These are phyloP conservation scores for Apiosordaria backusii DNA, from an alignment of 495 filamentous ascomycete genomes.

Conservation along the genomic window DNA sequence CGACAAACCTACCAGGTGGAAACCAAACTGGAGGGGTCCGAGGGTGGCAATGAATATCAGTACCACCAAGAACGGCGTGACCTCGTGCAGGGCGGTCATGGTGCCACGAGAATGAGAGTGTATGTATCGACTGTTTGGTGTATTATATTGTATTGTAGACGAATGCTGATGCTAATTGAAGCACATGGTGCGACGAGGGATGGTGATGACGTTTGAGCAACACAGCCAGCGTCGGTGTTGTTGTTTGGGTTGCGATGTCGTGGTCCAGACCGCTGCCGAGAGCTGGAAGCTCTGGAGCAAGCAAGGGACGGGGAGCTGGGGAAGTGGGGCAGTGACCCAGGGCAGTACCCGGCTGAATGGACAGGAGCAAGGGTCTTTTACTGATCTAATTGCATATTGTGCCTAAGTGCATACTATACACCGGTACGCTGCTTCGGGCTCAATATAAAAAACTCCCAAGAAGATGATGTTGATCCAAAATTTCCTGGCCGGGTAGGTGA, in stretches of 20 bases:
- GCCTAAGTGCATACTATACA: neutral
- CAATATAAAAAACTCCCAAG: too few species aligned
- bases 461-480: too few species aligned
- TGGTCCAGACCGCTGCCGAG: neutral
- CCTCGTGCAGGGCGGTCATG: slow-evolving; percentile 40
- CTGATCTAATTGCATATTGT: neutral
- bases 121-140: neutral
- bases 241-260: neutral
- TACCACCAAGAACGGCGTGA: slow-evolving; percentile 63
- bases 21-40: slow-evolving; percentile 90
- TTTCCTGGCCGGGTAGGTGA: too few species aligned
- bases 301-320: neutral
- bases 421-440: too few species aligned
- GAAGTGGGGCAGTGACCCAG: neutral
- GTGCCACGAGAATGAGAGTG: neutral
- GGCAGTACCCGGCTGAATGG: neutral
- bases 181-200: neutral
- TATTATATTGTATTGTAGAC: neutral
- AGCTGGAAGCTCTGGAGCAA: neutral
- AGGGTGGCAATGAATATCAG: slow-evolving; percentile 63
- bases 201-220: neutral
- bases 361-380: neutral
- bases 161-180: neutral
- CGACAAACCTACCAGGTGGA: slow-evolving; percentile 68
- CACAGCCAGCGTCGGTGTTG: neutral